Conservation (phyloP, 805 yeast species). For the Nakazawaea ambrosiae region DNA sequence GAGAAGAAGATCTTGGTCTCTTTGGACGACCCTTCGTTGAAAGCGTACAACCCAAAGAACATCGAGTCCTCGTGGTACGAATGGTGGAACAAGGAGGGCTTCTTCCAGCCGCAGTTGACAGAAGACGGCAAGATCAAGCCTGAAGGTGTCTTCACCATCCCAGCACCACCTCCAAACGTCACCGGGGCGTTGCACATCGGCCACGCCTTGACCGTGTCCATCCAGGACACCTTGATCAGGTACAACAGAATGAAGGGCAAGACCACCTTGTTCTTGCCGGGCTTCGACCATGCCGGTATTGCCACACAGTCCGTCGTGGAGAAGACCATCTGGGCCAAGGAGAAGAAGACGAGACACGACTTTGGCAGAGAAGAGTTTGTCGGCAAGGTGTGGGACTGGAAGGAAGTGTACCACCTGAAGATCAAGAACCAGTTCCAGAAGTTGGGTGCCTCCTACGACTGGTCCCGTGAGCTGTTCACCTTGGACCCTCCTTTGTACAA, state of each 20-base stretch:
- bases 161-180: slow-evolving; percentile 99
- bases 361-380: slow-evolving; percentile 87
- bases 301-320: slow-evolving; percentile 98
- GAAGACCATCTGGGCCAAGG: slow-evolving; percentile 86
- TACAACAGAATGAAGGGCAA: slow-evolving; percentile 96
- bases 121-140: slow-evolving; percentile 70
- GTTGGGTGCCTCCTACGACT: slow-evolving; percentile 95
- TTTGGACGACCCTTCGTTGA: slow-evolving; percentile 86
- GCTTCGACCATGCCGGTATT: slow-evolving; percentile 99
- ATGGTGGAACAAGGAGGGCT: slow-evolving; percentile 92
- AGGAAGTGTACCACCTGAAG: slow-evolving; percentile 81
- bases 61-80: slow-evolving; percentile 97
- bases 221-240: slow-evolving; percentile 90
- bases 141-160: slow-evolving; percentile 82
- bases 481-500: slow-evolving; percentile 69
- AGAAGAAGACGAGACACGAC: slow-evolving; percentile 89
- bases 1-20: slow-evolving; percentile 85
- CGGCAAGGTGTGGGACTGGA: slow-evolving; percentile 96
- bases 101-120: slow-evolving; percentile 80
- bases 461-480: slow-evolving; percentile 93
- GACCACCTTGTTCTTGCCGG: slow-evolving; percentile 88
- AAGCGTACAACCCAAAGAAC: slow-evolving; percentile 86
- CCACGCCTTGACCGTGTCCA: slow-evolving; percentile 91
- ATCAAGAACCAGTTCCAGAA: slow-evolving; percentile 79
- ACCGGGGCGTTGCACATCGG: slow-evolving; percentile 99